Percentiles rank a stretch among this genome's conserved stretches.
Evolutionary conservation across 2,329 filamentous ascomycete genomes (phyloP).

Genomic region (Phyllosticta citriasiana): DNA sequence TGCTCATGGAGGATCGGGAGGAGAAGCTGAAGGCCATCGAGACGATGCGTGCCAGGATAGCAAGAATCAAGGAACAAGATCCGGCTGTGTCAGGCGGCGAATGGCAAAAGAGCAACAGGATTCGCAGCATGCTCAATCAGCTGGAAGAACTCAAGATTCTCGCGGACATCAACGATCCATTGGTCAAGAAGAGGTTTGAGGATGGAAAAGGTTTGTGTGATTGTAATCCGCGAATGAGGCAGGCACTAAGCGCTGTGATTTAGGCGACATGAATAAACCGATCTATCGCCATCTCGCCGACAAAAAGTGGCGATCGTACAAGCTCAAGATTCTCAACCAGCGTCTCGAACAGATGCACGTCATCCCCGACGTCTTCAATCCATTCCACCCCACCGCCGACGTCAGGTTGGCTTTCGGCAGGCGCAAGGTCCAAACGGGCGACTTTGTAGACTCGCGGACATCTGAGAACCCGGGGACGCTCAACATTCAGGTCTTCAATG

Average conservation of each 20-base stretch:
- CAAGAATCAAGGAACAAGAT: constrained; percentile 49
- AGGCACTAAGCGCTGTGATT: not conserved
- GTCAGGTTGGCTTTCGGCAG: constrained; percentile 73
- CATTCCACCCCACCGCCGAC: constrained; percentile 67
- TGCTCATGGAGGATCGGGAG: constrained; percentile 68
- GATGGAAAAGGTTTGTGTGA: constrained; percentile 65
- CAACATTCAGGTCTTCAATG: constrained; percentile 75
- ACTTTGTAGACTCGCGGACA: constrained; percentile 63
- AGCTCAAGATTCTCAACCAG: constrained; percentile 69
- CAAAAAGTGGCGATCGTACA: constrained; percentile 76
- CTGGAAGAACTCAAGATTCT: constrained; percentile 75
- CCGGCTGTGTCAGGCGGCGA: constrained; percentile 53
- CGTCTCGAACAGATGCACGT: constrained; percentile 79
- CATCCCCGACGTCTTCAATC: constrained; percentile 76
- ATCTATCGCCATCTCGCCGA: constrained; percentile 89
- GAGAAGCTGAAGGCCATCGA: constrained; percentile 70
- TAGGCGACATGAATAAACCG: constrained; percentile 91
- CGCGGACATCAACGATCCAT: constrained; percentile 88
- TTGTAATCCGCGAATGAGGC: not conserved
- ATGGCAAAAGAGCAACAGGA: constrained; percentile 52
- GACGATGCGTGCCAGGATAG: constrained; percentile 57
- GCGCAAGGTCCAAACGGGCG: constrained; percentile 61
- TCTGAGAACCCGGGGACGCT: constrained; percentile 67
- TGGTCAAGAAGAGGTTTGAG: constrained; percentile 89
- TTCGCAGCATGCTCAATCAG: constrained; percentile 61